These are phyloP conservation scores for Friedmanniomyces endolithicus DNA, from an alignment of 495 filamentous ascomycete genomes.

Conservation along the genomic window DNA sequence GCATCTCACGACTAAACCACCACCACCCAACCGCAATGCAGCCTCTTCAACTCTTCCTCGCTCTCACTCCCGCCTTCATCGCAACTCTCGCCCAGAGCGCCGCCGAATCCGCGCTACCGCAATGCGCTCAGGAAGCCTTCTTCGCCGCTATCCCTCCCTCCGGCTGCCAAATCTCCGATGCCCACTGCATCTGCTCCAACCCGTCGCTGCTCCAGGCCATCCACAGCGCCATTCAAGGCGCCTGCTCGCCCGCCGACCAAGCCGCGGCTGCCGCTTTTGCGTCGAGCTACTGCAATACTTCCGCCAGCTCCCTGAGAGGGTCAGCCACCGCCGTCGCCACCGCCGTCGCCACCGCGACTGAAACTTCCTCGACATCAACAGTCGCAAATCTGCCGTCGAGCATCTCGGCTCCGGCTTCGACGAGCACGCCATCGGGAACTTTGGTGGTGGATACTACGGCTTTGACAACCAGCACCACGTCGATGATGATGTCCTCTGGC, in stretches of 20 bases:
- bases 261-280: conserved; percentile 11
- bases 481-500: not conserved
- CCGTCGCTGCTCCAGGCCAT: not conserved
- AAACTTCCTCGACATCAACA: not conserved
- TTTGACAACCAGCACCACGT: conserved; percentile 1
- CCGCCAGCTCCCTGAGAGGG: not conserved
- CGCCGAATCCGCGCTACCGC: conserved; percentile 1
- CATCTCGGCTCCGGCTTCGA: not conserved
- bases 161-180: conserved; percentile 12
- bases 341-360: not conserved
- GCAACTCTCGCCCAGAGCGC: not conserved
- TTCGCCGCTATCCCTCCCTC: conserved; percentile 5
- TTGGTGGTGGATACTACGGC: conserved; percentile 3
- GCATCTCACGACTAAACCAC: not conserved
- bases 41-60: not conserved
- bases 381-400: not conserved
- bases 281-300: conserved; percentile 11
- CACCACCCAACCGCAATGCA: not conserved
- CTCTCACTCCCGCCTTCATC: not conserved
- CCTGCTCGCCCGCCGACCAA: conserved; percentile 7
- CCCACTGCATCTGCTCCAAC: conserved; percentile 14
- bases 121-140: conserved; percentile 12
- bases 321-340: not conserved
- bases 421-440: not conserved
- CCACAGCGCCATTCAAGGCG: not conserved